Percentiles rank a stretch among this genome's conserved stretches.
phyloP scores from a whole-genome alignment of 192 early-diverging fungal genomes.

The Polychytrium aggregatum region DNA sequence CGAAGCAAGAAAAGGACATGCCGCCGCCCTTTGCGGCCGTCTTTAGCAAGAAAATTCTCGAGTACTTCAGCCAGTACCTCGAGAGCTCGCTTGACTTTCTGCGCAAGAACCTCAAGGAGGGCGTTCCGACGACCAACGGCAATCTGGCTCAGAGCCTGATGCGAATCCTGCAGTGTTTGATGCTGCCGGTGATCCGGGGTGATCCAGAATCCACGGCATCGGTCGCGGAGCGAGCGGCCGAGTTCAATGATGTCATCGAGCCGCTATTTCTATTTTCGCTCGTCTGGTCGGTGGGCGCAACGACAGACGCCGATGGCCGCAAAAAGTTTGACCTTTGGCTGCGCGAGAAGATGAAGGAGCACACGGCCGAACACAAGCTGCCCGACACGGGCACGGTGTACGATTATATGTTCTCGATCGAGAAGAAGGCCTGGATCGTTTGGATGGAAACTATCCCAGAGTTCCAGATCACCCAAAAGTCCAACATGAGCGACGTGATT shows the following conservation, averaged over 20 bases:
- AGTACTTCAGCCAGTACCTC: conserved; percentile 38
- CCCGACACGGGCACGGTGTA: conserved; percentile 37
- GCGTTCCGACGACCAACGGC: conserved; percentile 40
- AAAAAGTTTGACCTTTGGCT: conserved; percentile 47
- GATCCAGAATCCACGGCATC: conserved; percentile 6
- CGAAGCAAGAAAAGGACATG: conserved; percentile 20
- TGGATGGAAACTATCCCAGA: conserved; percentile 37
- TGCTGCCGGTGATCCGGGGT: conserved; percentile 16
- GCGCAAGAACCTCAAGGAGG: conserved; percentile 34
- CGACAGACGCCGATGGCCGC: conserved; percentile 36
- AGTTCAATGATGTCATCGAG: conserved; percentile 31
- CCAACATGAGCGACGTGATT: conserved; percentile 23
- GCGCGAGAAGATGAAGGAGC: conserved; percentile 9
- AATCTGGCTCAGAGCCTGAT: conserved; percentile 39
- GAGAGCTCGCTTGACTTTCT: conserved; percentile 30
- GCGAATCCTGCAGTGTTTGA: conserved; percentile 34
- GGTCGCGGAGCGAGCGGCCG: neutral
- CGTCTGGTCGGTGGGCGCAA: conserved; percentile 52
- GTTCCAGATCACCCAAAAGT: neutral
- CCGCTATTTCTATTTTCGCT: conserved; percentile 43
- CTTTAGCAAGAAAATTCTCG: conserved; percentile 19
- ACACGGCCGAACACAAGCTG: conserved; percentile 9
- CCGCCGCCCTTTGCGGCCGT: conserved; percentile 10
- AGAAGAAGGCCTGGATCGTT: conserved; percentile 29
- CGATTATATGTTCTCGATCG: conserved; percentile 38